phyloP scores from a whole-genome alignment of 2,329 filamentous ascomycete genomes.

The Colletotrichum chlorophyti region DNA sequence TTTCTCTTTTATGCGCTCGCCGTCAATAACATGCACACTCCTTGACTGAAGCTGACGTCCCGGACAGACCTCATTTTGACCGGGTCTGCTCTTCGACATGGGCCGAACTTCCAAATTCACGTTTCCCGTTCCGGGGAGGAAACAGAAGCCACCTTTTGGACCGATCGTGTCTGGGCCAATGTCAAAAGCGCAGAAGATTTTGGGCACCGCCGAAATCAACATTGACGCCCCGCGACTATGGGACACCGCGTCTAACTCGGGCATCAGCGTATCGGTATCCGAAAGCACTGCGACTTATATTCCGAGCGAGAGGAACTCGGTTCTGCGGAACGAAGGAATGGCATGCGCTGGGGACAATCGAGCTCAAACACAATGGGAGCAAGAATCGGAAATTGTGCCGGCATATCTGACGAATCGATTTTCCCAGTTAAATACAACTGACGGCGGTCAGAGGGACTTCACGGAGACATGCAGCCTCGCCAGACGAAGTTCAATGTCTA shows the following conservation, averaged over 20 bases:
- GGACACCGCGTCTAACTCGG: constrained; percentile 51
- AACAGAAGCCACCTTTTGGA: constrained; percentile 44
- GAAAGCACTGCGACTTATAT: constrained; percentile 45
- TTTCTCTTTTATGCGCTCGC: not conserved
- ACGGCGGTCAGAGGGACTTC: constrained; percentile 17
- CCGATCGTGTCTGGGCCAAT: constrained; percentile 44
- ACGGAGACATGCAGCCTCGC: constrained; percentile 53
- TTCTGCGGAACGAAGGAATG: constrained; percentile 12
- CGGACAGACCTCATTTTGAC: constrained; percentile 8
- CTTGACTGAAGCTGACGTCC: constrained; percentile 8
- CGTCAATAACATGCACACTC: not conserved
- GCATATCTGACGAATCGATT: constrained; percentile 33
- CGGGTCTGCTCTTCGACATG: constrained; percentile 36
- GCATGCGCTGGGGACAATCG: constrained; percentile 29
- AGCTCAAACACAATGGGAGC: constrained; percentile 46
- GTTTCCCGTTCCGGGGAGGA: constrained; percentile 56
- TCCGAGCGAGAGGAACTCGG: constrained; percentile 32
- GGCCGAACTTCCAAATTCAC: constrained; percentile 51
- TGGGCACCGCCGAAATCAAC: constrained; percentile 54
- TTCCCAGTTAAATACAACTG: constrained; percentile 14
- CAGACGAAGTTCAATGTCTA: constrained; percentile 59
- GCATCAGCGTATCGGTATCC: constrained; percentile 51
- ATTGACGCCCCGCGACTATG: constrained; percentile 47
- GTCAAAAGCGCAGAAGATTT: constrained; percentile 59
- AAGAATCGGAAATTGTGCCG: constrained; percentile 56